Conservation (phyloP, 2,329 filamentous ascomycete species). For the Aureobasidium sp. region DNA sequence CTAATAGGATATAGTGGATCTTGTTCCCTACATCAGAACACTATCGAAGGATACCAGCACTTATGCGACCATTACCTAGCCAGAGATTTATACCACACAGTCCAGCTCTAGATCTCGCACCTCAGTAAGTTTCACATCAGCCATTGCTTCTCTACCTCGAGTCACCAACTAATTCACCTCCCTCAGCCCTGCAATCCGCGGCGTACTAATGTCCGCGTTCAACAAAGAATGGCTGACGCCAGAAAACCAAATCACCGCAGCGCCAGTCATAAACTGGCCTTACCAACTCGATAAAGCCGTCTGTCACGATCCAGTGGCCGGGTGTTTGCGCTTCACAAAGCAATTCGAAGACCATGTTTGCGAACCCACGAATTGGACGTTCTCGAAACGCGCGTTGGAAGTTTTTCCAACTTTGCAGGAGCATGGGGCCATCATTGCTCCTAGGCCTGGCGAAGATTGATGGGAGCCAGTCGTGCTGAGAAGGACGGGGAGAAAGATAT, state of each 20-base stretch:
- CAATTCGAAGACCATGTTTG: background rate
- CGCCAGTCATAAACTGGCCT: background rate
- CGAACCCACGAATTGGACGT: background rate
- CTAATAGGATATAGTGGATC: conserved; percentile 1
- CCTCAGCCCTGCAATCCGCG: background rate
- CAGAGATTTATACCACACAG: conserved; percentile 11
- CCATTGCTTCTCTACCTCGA: too few relatives aligned
- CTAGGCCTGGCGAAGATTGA: background rate
- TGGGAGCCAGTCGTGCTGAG: background rate
- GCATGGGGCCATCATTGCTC: background rate
- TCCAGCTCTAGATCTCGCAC: conserved; percentile 5
- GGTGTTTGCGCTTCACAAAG: conserved; percentile 8
- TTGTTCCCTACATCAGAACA: conserved; percentile 7
- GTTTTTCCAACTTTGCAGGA: background rate
- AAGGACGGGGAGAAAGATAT: background rate
- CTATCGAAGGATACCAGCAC: conserved; percentile 7
- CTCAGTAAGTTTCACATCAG: background rate
- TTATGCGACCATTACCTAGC: conserved; percentile 6
- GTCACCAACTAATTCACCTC: too few relatives aligned
- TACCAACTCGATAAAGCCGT: background rate
- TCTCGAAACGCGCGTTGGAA: background rate
- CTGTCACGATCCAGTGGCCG: background rate
- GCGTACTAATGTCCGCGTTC: conserved; percentile 1
- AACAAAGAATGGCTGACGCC: conserved; percentile 6
- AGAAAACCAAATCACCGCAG: conserved; percentile 7